These are phyloP conservation scores for Fusarium sp. DNA, from an alignment of 2,329 filamentous ascomycete species.

Conservation along the genomic window DNA sequence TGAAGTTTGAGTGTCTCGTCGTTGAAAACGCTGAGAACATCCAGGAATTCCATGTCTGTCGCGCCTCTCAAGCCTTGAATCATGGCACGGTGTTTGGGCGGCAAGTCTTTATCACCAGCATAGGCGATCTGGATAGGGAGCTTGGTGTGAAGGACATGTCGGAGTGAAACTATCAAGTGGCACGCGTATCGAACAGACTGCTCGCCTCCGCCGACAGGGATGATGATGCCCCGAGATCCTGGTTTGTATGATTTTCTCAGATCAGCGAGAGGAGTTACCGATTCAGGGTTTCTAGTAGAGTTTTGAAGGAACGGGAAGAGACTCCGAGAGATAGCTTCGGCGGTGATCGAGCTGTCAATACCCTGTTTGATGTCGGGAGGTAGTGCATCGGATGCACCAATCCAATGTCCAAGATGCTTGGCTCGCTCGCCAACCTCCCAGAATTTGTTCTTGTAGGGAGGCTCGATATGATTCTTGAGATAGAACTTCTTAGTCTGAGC, in stretches of 20 bases:
- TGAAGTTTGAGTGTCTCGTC: conserved; percentile 46
- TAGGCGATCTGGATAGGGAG: conserved; percentile 53
- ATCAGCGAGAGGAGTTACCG: conserved; percentile 42
- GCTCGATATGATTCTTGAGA: conserved; percentile 37
- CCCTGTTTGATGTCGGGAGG: neutral
- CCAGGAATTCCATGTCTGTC: conserved; percentile 46
- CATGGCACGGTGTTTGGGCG: conserved; percentile 36
- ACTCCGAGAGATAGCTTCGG: conserved; percentile 19
- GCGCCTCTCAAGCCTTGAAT: conserved; percentile 29
- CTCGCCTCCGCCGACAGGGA: conserved; percentile 47
- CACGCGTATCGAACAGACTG: conserved; percentile 48
- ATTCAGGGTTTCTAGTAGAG: conserved; percentile 1
- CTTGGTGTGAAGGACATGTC: conserved; percentile 41
- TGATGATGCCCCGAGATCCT: conserved; percentile 49
- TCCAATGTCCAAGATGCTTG: conserved; percentile 21
- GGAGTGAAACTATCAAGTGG: conserved; percentile 50
- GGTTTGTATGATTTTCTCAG: conserved; percentile 33
- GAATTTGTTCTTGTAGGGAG: conserved; percentile 48
- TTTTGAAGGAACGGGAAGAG: conserved; percentile 45
- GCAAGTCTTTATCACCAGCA: conserved; percentile 51
- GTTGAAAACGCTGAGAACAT: conserved; percentile 50
- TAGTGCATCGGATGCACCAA: conserved; percentile 13
- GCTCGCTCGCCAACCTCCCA: conserved; percentile 49
- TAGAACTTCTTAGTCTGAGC: conserved; percentile 21
- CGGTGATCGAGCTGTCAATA: neutral